Evolutionary conservation across 169 alveolate genomes (phyloP), one percentile per base, ranked within the genome.

Genomic region (Besnoitia besnoiti): DNA sequence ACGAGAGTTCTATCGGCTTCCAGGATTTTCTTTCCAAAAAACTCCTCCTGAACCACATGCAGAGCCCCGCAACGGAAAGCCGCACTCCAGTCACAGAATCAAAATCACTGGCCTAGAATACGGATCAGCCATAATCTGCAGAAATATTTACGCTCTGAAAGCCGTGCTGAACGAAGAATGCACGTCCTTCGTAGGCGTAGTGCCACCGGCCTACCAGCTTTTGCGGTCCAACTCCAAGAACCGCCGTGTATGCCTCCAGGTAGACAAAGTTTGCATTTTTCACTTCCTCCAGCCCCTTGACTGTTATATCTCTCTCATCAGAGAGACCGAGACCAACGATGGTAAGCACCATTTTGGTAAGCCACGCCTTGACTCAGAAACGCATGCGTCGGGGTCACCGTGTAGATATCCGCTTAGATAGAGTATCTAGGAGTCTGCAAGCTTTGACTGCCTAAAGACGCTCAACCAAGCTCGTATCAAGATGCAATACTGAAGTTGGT

Each of bases 1-100:
- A 97, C 98, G 93, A 97, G 94, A 75, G 96, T 97, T 80, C 99
- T 95, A 94, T 97, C 99, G 3, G 98, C 98, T 84, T 94, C 96
- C 8, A 92, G 50, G 44, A 94, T 80, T 10, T 85, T 62, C 37
- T 94, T 91, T 55, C 80, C 93, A n/a, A 73, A 85, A 73, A 51
- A 94, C 16, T 73, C 84, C 61, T 94, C 94, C 94, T 94, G 94
- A 30, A 30, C 24, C 49, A 73, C 84, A 73, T 8, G 33, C 50
- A 40, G 24, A 16, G n/a, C n/a, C n/a, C n/a, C n/a, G n/a, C n/a
- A n/a, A n/a, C 47, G 80, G 10, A 85, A 21, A 0, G 0, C 30
- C 16, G 8, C n/a, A 30, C 37, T 62, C 33, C 59, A 3, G 30
- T 62, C n/a, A 76, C n/a, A n/a, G n/a, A n/a, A n/a, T n/a, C n/a